phyloP scores from a whole-genome alignment of 345 rosid species.

The Euphorbia tirucalli region DNA sequence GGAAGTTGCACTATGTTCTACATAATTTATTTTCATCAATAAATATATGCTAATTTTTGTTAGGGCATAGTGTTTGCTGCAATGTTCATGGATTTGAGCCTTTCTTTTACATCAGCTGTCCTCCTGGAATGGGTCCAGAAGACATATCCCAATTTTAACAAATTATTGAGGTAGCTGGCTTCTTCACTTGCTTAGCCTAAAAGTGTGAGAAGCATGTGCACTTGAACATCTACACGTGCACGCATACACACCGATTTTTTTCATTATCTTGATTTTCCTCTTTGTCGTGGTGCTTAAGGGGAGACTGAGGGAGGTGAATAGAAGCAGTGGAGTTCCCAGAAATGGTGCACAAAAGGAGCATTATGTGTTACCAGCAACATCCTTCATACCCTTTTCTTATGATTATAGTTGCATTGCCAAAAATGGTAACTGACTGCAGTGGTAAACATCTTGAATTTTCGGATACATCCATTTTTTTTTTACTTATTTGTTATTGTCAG shows the following conservation, averaged over 20 bases:
- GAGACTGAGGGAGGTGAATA: conserved; percentile 74
- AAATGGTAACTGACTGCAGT: conserved; percentile 86
- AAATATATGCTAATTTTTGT: neutral
- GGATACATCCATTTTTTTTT: neutral
- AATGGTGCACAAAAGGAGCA: conserved; percentile 77
- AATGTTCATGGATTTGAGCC: conserved; percentile 95
- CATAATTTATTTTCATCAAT: neutral
- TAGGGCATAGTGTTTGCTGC: conserved; percentile 96
- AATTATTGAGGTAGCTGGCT: conserved; percentile 67
- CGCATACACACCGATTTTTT: neutral
- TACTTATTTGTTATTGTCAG: neutral
- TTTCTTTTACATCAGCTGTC: conserved; percentile 84
- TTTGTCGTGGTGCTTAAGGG: conserved; percentile 41
- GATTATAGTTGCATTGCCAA: conserved; percentile 90
- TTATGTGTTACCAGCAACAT: conserved; percentile 91
- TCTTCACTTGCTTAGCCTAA: neutral
- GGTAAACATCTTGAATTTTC: conserved; percentile 39
- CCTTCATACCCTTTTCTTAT: conserved; percentile 72
- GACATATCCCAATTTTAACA: conserved; percentile 78
- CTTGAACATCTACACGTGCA: too few species aligned
- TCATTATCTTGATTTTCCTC: conserved; percentile 8
- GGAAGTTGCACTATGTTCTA: neutral
- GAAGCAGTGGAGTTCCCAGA: conserved; percentile 61
- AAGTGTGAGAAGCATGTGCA: neutral
- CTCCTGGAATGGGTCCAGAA: conserved; percentile 88